phyloP scores from a whole-genome alignment of 2,329 filamentous ascomycete species.

The Atkinsonella hypoxylon region DNA sequence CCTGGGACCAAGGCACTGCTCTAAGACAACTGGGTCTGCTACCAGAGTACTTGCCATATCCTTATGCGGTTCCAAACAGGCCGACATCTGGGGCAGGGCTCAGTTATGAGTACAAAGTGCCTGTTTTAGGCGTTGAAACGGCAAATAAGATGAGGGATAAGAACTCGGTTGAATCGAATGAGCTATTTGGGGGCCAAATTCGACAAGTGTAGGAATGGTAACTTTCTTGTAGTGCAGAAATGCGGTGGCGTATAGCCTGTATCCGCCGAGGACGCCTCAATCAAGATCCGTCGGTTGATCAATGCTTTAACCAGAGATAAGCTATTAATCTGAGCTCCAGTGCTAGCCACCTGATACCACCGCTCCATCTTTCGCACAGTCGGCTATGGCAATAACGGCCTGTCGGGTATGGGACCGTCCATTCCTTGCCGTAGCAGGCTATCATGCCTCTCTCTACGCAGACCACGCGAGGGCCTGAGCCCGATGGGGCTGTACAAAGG shows the following conservation, averaged over 20 bases:
- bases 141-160: conserved; percentile 21
- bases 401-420: neutral
- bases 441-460: neutral
- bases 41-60: conserved; percentile 49
- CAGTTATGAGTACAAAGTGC: conserved; percentile 19
- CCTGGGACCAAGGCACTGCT: conserved; percentile 56
- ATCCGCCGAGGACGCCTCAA: no score
- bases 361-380: neutral
- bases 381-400: neutral
- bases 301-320: neutral
- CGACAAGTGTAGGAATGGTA: conserved; percentile 6
- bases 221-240: no score
- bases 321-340: no score
- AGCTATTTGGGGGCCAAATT: conserved; percentile 17
- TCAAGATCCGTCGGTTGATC: neutral
- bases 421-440: neutral
- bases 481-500: neutral
- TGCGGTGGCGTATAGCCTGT: no score
- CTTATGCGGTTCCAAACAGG: conserved; percentile 35
- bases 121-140: conserved; percentile 20
- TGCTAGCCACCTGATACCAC: neutral
- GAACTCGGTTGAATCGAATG: conserved; percentile 19
- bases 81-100: conserved; percentile 12
- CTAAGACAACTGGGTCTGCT: conserved; percentile 47
- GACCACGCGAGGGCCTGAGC: neutral